Conservation (phyloP, 257 asterid species). For the Solanum ossicruentum region DNA sequence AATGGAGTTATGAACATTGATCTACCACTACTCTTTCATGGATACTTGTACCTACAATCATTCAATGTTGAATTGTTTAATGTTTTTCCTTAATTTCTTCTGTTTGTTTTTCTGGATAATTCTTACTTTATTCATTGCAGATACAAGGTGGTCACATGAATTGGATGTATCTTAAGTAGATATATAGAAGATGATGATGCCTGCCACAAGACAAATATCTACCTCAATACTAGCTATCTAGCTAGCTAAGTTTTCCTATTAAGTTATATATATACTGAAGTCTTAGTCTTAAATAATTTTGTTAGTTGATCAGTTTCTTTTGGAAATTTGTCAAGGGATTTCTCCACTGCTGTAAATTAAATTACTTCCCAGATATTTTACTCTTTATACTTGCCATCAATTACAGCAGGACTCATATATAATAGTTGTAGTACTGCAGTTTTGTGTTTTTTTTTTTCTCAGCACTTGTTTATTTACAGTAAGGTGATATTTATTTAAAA, state of each 20-base stretch:
- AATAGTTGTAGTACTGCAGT: not conserved
- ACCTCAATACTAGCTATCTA: not conserved
- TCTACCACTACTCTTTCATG: not conserved
- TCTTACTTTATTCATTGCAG: not conserved
- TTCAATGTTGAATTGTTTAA: not conserved
- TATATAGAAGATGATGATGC: not conserved
- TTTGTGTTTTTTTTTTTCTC: too few species aligned
- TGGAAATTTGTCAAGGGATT: not conserved
- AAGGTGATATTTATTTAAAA: not conserved
- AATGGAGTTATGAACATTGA: not conserved
- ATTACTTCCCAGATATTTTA: not conserved
- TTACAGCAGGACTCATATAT: not conserved
- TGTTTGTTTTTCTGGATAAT: not conserved
- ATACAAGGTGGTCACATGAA: not conserved
- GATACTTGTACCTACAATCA: not conserved
- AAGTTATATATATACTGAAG: not conserved
- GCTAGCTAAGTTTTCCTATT: not conserved
- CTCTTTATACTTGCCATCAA: not conserved
- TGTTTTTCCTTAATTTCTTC: not conserved
- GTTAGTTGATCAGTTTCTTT: not conserved
- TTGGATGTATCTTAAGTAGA: not conserved
- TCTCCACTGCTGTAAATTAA: not conserved
- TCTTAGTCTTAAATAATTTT: not conserved
- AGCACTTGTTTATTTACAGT: not conserved
- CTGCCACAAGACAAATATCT: not conserved